Evolutionary conservation across 2,329 filamentous ascomycete species (phyloP), one percentile per base, ranked within the genome.

Genomic region (Sarocladium kiliense): DNA sequence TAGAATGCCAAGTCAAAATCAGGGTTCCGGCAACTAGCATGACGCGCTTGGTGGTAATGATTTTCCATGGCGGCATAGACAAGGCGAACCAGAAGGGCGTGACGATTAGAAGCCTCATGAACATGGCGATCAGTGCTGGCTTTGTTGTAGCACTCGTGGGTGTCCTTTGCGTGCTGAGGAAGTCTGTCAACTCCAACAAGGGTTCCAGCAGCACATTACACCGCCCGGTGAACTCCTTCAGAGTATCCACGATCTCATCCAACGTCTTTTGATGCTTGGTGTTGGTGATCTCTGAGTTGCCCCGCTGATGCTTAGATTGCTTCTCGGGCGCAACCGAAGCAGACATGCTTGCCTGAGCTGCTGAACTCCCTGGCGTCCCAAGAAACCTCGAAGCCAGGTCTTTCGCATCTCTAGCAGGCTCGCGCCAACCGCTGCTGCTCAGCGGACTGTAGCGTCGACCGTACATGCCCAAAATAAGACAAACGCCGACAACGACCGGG

Each of bases 161-260:
- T 1, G 90, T 96, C 55, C 87, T 82, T 68, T 97, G 91, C 0
- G 91, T 96, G 58, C 89, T 94, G 25, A 99, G 78, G 65, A 97
- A 97, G 68, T 97, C 92, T 5, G 92, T 97, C 68, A 97, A 78
- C 60, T 89, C 85, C 44, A 96, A 77, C 55, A 97, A 80, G 2
- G 94, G 94, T 64, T 97, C 92, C 53, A 97, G 79, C 18, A 99
- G 76, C 54, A 96, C 87, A 69, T 97, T 96, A 71, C 94, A 97
- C 50, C 94, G 82, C 4, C 87, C 88, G 0, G 93, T 97, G 62
- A 99, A 90, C 61, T 91, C 85, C 68, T 91, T 91, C 44, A 99
- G 74, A 0, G 90, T 96, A 63, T 97, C 92, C 56, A 99, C 89
- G 58, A 99, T 99, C 73, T 99, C 94, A 68, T 99, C 94, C 54